These are phyloP conservation scores for Mycena olivaceomarginata DNA, from an alignment of 768 basidiomycete species.

Conservation along the genomic window DNA sequence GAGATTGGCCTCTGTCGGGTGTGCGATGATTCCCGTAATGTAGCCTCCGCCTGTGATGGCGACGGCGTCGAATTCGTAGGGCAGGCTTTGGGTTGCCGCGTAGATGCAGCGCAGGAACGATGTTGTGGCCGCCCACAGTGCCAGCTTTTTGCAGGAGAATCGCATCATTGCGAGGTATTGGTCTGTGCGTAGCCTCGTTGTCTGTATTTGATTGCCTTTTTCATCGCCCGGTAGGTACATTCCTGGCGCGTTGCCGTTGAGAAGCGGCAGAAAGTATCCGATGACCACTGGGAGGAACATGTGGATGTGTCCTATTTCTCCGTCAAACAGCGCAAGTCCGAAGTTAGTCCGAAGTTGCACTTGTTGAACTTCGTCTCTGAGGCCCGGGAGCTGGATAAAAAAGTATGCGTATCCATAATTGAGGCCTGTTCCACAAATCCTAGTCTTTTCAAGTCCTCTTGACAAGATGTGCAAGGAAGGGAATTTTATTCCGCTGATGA, in stretches of 20 bases:
- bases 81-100: slow-evolving; percentile 23
- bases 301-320: slow-evolving; percentile 22
- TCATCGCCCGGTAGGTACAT: slow-evolving; percentile 20
- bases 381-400: slow-evolving; percentile 11
- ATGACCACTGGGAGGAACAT: slow-evolving; percentile 24
- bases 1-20: slow-evolving; percentile 22
- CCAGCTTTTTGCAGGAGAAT: slow-evolving; percentile 23
- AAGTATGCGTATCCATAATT: slow-evolving; percentile 6
- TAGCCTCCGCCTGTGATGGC: slow-evolving; percentile 26
- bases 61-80: slow-evolving; percentile 23
- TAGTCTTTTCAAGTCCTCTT: neutral
- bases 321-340: slow-evolving; percentile 22
- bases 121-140: slow-evolving; percentile 20
- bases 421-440: neutral
- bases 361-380: slow-evolving; percentile 18
- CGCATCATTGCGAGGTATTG: slow-evolving; percentile 23
- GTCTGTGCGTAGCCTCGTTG: slow-evolving; percentile 21
- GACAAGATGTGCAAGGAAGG: neutral
- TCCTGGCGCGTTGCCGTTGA: slow-evolving; percentile 17
- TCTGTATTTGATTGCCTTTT: slow-evolving; percentile 23
- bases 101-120: slow-evolving; percentile 21
- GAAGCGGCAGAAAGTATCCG: slow-evolving; percentile 22
- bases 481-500: neutral
- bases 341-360: slow-evolving; percentile 19
- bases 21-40: slow-evolving; percentile 24